Base-by-base conservation (phyloP, 2,329 filamentous ascomycete species). In the Cordyceps fumosorosea region DNA sequence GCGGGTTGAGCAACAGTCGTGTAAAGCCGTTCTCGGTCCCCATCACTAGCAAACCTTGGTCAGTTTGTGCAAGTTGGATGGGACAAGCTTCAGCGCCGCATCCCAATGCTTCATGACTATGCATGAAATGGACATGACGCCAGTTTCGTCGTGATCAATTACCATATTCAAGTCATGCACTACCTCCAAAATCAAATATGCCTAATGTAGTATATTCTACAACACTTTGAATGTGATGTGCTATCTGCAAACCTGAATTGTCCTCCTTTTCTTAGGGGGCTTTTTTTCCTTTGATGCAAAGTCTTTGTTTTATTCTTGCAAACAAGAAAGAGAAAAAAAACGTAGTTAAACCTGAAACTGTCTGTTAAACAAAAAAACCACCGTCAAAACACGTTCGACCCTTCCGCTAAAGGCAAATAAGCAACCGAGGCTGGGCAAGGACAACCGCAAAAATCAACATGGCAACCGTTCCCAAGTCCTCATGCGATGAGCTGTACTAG, bases 311-410 rank as follows among this genome's bases (percentile, higher is more conserved):
- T 44, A 24, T 34, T 50, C 48, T 57, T 50, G 47, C 62, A 63
- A 48, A 66, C 61, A 65, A 63, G 57, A 53, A 60, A 44, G 57
- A 51, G 24, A 60, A 58, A 56, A 55, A 44, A 65, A 6, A 32
- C 5, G n/a, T 18, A 22, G 18, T n/a, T 26, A 47, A 22, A 37
- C 34, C 32, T 26, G 26, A 37, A 14, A 52, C 29, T 40, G 10
- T 53, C 18, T 53, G 57, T 29, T 40, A 53, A 53, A 20, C 47
- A 42, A 58, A 45, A 48, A 48, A 59, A 18, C 55, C 48, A 60
- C 48, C 47, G 10, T 45, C 44, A 11, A 40, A 52, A 52, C 22
- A 58, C 11, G 29, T 42, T 51, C 20, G 45, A 48, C 55, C 44
- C 26, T 48, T 57, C 45, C 20, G 42, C 42, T 34, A 48, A 24